Evolutionary conservation across 257 asterid genomes (phyloP).

Genomic region (Nicotiana tabacum): DNA sequence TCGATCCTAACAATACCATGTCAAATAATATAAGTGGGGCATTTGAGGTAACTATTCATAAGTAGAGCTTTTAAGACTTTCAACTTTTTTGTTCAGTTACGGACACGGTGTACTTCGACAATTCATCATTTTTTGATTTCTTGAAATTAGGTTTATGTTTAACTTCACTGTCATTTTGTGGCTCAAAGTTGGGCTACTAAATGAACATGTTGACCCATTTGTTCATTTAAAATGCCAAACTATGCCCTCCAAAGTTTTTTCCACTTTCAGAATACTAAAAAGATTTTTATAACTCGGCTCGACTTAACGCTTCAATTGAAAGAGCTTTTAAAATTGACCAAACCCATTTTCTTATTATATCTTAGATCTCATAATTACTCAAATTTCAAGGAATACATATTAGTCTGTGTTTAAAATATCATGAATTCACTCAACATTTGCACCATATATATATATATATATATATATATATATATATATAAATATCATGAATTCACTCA

Average conservation of each 20-base stretch:
- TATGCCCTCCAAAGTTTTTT: constrained; percentile 10
- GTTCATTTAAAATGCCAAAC: constrained; percentile 8
- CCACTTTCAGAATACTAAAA: too few species aligned
- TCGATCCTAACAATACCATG: neutral
- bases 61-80: neutral
- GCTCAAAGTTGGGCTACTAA: constrained; percentile 24
- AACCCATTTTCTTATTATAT: neutral
- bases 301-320: neutral
- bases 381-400: neutral
- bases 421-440: neutral
- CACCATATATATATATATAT: neutral
- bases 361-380: neutral
- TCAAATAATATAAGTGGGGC: neutral
- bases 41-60: constrained; percentile 1
- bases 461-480: too few species aligned
- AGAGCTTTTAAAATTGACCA: neutral
- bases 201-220: constrained; percentile 37
- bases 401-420: neutral
- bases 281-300: neutral
- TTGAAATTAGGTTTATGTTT: constrained; percentile 21
- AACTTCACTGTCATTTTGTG: constrained; percentile 30
- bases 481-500: too few species aligned
- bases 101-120: neutral
- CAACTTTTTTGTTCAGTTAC: too few species aligned
- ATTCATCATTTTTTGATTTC: constrained; percentile 1